Percentiles rank a stretch among this genome's conserved stretches.
phyloP scores from a whole-genome alignment of 1,284 basidiomycete species.

The Trametes hirsuta region DNA sequence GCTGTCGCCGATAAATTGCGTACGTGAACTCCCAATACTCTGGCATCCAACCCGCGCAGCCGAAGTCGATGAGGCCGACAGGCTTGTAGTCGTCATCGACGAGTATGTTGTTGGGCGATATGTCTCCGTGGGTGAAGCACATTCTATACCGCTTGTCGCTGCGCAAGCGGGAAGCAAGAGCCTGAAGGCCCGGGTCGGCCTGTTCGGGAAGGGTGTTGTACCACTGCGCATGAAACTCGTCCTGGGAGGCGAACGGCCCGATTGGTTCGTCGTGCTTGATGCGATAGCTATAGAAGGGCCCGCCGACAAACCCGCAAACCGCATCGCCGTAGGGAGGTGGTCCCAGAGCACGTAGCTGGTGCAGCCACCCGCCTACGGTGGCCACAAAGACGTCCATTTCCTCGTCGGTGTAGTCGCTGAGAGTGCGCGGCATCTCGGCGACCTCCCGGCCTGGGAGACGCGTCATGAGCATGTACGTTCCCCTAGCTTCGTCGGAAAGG shows the following conservation, averaged over 20 bases:
- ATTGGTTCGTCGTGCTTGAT: conserved; percentile 14
- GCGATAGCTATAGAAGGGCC: conserved; percentile 5
- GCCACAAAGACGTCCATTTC: neutral
- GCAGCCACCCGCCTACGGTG: neutral
- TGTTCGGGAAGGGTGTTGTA: neutral
- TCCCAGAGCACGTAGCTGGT: conserved; percentile 11
- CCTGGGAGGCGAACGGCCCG: neutral
- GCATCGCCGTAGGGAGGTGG: conserved; percentile 8
- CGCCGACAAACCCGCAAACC: conserved; percentile 14
- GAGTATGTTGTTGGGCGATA: conserved; percentile 4
- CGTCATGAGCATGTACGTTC: neutral
- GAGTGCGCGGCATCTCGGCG: neutral
- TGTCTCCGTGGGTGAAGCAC: neutral
- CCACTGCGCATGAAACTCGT: neutral
- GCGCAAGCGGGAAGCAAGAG: neutral
- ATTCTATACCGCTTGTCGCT: neutral
- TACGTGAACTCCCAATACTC: neutral
- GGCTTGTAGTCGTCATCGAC: conserved; percentile 7
- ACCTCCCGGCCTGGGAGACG: neutral
- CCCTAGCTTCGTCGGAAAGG: neutral
- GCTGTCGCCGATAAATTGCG: neutral
- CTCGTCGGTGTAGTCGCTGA: neutral
- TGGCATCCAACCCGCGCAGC: conserved; percentile 18
- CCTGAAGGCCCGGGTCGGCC: neutral
- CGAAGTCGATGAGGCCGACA: conserved; percentile 16